Evolutionary conservation across 2,329 filamentous ascomycete genomes (phyloP).

Genomic region (Monosporascus sp.): DNA sequence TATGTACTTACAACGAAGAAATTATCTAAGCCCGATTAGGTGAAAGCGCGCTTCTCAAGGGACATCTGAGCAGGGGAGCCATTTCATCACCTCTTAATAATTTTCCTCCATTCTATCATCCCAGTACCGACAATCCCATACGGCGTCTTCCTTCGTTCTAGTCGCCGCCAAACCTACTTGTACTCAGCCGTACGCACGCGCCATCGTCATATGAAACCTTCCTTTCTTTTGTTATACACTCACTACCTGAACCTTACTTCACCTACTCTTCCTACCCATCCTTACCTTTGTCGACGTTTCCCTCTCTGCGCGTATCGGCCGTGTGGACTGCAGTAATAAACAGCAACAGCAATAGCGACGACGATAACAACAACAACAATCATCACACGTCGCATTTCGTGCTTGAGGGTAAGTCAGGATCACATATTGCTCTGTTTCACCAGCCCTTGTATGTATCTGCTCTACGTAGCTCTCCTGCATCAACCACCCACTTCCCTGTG

Average conservation of each 20-base stretch:
- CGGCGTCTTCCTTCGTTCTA: not conserved
- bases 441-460: not conserved
- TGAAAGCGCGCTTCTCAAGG: not conserved
- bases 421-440: conserved; percentile 15
- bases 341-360: no score
- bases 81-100: not conserved
- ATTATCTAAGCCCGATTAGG: not conserved
- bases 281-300: not conserved
- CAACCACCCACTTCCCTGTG: no score
- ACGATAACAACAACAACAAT: no score
- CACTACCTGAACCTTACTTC: not conserved
- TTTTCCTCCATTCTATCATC: not conserved
- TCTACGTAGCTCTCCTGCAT: not conserved
- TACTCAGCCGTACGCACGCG: not conserved
- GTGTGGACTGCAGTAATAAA: no score
- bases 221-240: not conserved
- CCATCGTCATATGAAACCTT: not conserved
- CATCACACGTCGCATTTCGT: not conserved
- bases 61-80: not conserved
- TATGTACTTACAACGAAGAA: not conserved
- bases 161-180: not conserved
- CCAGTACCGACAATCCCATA: not conserved
- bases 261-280: not conserved
- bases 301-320: not conserved
- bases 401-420: conserved; percentile 15